Percentiles rank a stretch among this genome's conserved stretches.
Evolutionary conservation across 768 basidiomycete genomes (phyloP).

Genomic region (Kwoniella sp.): DNA sequence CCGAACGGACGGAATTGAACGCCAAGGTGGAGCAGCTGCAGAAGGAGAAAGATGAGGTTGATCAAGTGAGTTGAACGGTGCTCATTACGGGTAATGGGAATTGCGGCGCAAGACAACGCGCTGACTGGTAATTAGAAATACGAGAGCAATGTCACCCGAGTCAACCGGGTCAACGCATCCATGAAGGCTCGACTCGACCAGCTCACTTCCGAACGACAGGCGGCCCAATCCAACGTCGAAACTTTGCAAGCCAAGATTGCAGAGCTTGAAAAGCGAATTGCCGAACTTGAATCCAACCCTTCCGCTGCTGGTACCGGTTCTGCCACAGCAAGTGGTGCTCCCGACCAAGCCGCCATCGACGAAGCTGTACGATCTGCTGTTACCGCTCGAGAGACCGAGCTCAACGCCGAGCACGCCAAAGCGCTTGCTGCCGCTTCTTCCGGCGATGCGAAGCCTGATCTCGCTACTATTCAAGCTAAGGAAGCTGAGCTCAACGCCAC

Average conservation of each 20-base stretch:
- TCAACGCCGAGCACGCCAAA: constrained; percentile 26
- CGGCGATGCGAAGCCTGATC: not conserved
- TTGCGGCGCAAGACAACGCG: not conserved
- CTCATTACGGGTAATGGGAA: not conserved
- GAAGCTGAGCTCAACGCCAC: constrained; percentile 29
- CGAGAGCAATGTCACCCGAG: constrained; percentile 39
- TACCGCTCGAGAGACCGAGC: constrained; percentile 40
- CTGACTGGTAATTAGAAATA: constrained; percentile 29
- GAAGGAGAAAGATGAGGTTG: constrained; percentile 32
- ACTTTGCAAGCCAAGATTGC: constrained; percentile 19
- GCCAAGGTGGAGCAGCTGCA: constrained; percentile 34
- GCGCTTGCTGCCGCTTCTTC: constrained; percentile 31
- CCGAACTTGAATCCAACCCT: constrained; percentile 12
- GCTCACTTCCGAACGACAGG: constrained; percentile 4
- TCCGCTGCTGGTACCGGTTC: not conserved
- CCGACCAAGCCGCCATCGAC: constrained; percentile 33
- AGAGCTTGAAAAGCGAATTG: constrained; percentile 31
- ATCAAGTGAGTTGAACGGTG: constrained; percentile 24
- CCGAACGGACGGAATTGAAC: constrained; percentile 11
- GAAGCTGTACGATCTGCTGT: constrained; percentile 46
- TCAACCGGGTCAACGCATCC: constrained; percentile 41
- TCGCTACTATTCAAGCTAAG: constrained; percentile 17
- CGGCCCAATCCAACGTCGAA: constrained; percentile 15
- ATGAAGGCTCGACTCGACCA: constrained; percentile 23
- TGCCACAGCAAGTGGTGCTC: constrained; percentile 4